Evolutionary conservation across 2,329 filamentous ascomycete species (phyloP).

Genomic region (Fusarium tjaetaba): DNA sequence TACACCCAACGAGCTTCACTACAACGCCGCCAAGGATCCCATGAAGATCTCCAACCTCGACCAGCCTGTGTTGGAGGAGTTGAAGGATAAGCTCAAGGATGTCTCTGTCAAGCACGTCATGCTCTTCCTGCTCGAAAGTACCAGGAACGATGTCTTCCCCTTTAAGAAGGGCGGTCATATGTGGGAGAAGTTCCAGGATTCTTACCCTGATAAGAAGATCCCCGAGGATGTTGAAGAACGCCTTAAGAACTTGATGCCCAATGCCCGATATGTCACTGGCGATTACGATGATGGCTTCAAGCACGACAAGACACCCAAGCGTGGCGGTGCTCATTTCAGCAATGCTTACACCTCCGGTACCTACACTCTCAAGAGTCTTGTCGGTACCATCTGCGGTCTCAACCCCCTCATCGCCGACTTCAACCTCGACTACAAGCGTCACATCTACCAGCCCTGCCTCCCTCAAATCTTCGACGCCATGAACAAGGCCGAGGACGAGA

Average conservation of each 20-base stretch:
- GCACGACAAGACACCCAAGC: conserved; percentile 32
- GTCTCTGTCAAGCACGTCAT: conserved; percentile 56
- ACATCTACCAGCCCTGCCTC: conserved; percentile 57
- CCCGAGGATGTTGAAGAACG: conserved; percentile 45
- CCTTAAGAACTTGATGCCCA: conserved; percentile 44
- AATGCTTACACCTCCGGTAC: conserved; percentile 54
- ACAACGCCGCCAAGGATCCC: conserved; percentile 51
- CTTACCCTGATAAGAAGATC: conserved; percentile 46
- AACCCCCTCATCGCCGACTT: conserved; percentile 54
- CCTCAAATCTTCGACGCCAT: conserved; percentile 52
- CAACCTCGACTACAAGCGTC: conserved; percentile 53
- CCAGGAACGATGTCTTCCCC: conserved; percentile 57
- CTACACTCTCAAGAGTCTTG: conserved; percentile 56
- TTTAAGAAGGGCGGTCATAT: conserved; percentile 54
- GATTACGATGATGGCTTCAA: conserved; percentile 50
- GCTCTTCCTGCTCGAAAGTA: conserved; percentile 56
- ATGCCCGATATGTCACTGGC: conserved; percentile 48
- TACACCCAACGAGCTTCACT: conserved; percentile 42
- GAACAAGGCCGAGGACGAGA: conserved; percentile 39
- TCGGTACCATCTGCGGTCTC: conserved; percentile 54
- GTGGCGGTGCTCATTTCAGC: conserved; percentile 54
- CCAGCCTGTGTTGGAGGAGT: conserved; percentile 43
- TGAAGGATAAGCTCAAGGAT: conserved; percentile 40
- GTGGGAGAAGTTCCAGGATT: conserved; percentile 47
- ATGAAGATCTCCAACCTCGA: conserved; percentile 53